Conservation (phyloP, 495 filamentous ascomycete species). For the Aspergillus leporis region DNA sequence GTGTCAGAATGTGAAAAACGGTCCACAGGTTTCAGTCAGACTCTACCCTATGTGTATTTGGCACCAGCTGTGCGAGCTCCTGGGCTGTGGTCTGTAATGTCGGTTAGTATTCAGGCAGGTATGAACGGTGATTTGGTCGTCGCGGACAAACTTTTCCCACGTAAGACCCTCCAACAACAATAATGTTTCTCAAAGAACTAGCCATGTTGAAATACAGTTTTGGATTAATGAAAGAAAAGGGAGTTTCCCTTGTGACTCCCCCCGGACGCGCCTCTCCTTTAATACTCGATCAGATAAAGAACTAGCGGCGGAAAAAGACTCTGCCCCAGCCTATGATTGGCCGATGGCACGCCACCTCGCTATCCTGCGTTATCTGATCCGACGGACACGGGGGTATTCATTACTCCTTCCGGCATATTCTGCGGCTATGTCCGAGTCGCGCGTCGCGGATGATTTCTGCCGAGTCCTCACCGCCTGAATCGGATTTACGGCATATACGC, state of each 20-base stretch:
- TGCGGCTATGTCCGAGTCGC: neutral
- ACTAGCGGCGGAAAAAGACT: neutral
- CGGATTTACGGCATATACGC: too few relatives aligned
- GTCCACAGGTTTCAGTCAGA: neutral
- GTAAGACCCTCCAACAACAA: conserved; percentile 46
- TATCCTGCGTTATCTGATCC: neutral
- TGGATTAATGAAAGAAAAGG: neutral
- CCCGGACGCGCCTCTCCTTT: neutral
- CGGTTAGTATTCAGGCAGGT: conserved; percentile 10
- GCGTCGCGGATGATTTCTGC: neutral
- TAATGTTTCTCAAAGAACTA: conserved; percentile 35
- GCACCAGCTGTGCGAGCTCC: conserved; percentile 39
- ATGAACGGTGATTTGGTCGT: neutral
- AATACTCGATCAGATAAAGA: conserved; percentile 7
- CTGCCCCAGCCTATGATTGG: neutral
- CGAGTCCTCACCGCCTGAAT: too few relatives aligned
- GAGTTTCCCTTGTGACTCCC: neutral
- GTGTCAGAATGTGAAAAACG: neutral
- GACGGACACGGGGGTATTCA: neutral
- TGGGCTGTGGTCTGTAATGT: conserved; percentile 32
- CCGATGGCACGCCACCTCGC: neutral
- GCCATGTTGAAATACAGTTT: conserved; percentile 15
- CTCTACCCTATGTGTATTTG: conserved; percentile 36
- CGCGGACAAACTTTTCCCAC: conserved; percentile 35
- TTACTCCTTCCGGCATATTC: neutral